Evolutionary conservation across 306 rosid genomes (phyloP).

Genomic region (Sophora flavescens): DNA sequence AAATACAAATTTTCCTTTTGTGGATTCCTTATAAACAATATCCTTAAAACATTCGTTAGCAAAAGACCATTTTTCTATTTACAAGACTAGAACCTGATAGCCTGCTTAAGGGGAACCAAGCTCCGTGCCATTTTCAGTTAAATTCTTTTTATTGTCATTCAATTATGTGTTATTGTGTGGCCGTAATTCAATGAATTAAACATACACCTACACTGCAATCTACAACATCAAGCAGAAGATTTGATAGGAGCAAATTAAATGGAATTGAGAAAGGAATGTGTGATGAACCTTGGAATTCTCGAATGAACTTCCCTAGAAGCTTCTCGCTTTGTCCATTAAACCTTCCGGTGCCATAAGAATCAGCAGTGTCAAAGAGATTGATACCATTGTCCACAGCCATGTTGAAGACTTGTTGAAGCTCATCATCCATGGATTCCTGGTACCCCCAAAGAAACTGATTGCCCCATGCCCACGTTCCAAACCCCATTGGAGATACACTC

Average conservation of each 20-base stretch:
- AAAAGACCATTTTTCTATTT: too few species aligned
- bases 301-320: constrained; percentile 81
- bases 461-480: constrained; percentile 99
- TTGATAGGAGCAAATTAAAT: neutral
- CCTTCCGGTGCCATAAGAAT: constrained; percentile 94
- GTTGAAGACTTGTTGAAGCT: constrained; percentile 82
- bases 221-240: neutral
- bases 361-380: constrained; percentile 93
- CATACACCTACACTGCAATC: neutral
- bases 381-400: constrained; percentile 78
- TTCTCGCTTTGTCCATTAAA: constrained; percentile 91
- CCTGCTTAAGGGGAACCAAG: too few species aligned
- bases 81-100: too few species aligned
- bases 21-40: too few species aligned
- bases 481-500: constrained; percentile 92
- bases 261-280: constrained; percentile 27
- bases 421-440: constrained; percentile 81
- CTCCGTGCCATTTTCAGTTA: too few species aligned
- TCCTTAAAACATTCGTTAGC: too few species aligned
- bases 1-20: too few species aligned
- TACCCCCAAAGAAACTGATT: constrained; percentile 95
- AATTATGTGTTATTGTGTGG: neutral
- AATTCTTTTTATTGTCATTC: too few species aligned
- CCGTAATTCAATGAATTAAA: neutral
- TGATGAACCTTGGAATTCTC: constrained; percentile 71